Evolutionary conservation across 202 grass and related monocot species (phyloP), one percentile per base, ranked within the genome.

Genomic region (Cymbopogon flexuosus): DNA sequence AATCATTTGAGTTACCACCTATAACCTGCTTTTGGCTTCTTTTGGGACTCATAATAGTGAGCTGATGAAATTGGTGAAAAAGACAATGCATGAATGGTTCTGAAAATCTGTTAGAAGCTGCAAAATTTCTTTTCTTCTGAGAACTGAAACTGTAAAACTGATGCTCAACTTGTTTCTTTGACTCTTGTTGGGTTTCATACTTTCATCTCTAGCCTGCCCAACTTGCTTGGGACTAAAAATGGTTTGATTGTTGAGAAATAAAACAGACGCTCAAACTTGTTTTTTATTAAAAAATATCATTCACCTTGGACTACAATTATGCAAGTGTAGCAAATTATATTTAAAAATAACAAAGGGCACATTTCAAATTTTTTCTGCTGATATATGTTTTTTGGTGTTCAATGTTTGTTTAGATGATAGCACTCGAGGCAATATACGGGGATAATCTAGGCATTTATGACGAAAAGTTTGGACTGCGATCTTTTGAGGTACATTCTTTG

Each of bases 351-450:
- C 35, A 4, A 8, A 56, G 33, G 21, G 7, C 1, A 6, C 19
- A 54, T 69, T 31, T 63, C 1, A 18, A 78, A 39, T 14, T 37
- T 16, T 8, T 47, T 62, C 22, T 30, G 0, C 27, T 33, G 10
- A 60, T 27, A 19, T 15, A 21, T 54, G 6, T 66, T 80, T 46
- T 60, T 21, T 30, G 60, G 16, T 72, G 52, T 21, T 54, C 54
- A 24, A 85, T 74, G 60, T 11, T 87, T 85, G 8, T 35, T 36
- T 49, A 97, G 88, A 63, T 89, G 65, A 36, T 97, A 57, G 93
- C 75, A 49, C 60, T 93, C 67, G 86, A 91, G 37, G 81, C 88
- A 79, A 97, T 93, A 51, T 93, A 91, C 31, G 90, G 83, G 75
- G 85, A 91, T 10, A 91, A 87, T 79, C 45, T 89, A 73, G 16